These are phyloP conservation scores for Colletotrichum sp. DNA, from an alignment of 2,329 filamentous ascomycete genomes.

Conservation along the genomic window DNA sequence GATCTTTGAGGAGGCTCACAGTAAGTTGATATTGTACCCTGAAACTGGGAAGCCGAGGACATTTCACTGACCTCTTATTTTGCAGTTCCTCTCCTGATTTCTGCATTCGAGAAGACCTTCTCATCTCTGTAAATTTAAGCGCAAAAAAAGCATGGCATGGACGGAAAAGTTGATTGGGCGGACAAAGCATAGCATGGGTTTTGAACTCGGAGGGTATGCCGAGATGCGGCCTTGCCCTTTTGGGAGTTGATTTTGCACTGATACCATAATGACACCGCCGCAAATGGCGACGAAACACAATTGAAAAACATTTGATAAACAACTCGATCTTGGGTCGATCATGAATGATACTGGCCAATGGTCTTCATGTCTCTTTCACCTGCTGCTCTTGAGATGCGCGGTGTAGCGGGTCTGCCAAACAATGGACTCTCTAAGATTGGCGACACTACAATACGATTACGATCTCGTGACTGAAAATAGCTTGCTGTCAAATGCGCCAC, in stretches of 20 bases:
- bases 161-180: background rate
- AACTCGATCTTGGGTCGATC: fast-evolving
- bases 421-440: background rate
- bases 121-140: constrained; percentile 36
- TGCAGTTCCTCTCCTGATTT: constrained; percentile 66
- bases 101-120: constrained; percentile 77
- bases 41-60: background rate
- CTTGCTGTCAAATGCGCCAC: fast-evolving
- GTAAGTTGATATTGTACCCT: constrained; percentile 15
- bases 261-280: constrained; percentile 12
- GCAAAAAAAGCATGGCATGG: background rate
- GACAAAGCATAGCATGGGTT: constrained; percentile 9
- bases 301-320: background rate
- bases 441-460: background rate
- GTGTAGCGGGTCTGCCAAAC: background rate
- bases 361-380: background rate
- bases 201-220: background rate
- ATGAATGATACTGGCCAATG: background rate
- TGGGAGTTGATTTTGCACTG: background rate
- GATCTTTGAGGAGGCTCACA: constrained; percentile 78
- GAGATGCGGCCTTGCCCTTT: background rate
- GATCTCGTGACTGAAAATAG: background rate
- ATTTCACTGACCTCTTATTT: background rate
- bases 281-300: background rate
- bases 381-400: background rate